Conservation (phyloP, 371 early-diverging fungal genomes). For the Syncephalastrum contaminatum region DNA sequence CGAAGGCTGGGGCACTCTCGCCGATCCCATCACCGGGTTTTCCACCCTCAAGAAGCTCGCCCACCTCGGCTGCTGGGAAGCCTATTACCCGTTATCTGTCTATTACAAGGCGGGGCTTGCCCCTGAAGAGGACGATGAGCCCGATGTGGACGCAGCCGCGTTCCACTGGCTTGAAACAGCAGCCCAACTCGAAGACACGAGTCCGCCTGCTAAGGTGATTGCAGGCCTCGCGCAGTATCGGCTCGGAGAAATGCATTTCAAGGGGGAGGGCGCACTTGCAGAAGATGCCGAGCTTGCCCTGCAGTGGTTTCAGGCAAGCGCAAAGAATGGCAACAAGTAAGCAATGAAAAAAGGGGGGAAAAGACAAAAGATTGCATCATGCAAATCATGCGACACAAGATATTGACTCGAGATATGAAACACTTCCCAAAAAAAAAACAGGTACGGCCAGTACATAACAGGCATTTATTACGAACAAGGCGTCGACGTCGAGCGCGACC, state of each 20-base stretch:
- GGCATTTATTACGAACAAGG: slow-evolving; percentile 49
- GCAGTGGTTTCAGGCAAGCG: slow-evolving; percentile 31
- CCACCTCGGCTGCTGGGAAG: slow-evolving; percentile 13
- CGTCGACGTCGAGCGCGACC: slow-evolving; percentile 26
- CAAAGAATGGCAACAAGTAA: slow-evolving; percentile 44
- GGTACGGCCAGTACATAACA: slow-evolving; percentile 47
- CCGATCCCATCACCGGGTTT: slow-evolving; percentile 19
- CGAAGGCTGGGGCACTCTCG: slow-evolving; percentile 25
- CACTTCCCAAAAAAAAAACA: slow-evolving; percentile 6
- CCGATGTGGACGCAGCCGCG: slow-evolving; percentile 13
- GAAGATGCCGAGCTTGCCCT: slow-evolving; percentile 33
- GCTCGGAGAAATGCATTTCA: slow-evolving; percentile 38
- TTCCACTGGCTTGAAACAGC: slow-evolving; percentile 20
- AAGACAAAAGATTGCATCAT: too few relatives aligned
- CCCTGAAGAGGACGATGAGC: not conserved
- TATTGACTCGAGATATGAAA: too few relatives aligned
- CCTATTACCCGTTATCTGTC: slow-evolving; percentile 24
- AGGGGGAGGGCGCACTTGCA: slow-evolving; percentile 33
- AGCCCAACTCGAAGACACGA: slow-evolving; percentile 4
- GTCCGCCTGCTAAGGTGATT: slow-evolving; percentile 1
- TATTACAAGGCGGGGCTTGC: slow-evolving; percentile 19
- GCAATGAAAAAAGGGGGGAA: not conserved
- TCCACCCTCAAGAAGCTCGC: slow-evolving; percentile 15
- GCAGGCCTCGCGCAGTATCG: slow-evolving; percentile 33
- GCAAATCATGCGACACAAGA: too few relatives aligned